Evolutionary conservation across 2,329 filamentous ascomycete genomes (phyloP).

Genomic region (Emmonsiellopsis sp.): DNA sequence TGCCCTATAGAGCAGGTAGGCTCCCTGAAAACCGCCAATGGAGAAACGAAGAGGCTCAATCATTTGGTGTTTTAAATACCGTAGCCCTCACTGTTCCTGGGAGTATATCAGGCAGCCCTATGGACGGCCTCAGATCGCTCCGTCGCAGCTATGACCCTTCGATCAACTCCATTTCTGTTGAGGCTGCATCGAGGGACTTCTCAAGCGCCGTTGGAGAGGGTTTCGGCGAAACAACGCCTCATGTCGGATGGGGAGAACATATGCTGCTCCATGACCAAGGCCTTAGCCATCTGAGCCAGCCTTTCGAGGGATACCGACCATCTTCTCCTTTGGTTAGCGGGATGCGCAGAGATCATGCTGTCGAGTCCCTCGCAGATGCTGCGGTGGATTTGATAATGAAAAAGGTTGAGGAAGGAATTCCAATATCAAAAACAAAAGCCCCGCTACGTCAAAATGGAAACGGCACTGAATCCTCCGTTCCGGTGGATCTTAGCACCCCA

Average conservation of each 20-base stretch:
- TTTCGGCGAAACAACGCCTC: not conserved
- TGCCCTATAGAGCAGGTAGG: not conserved
- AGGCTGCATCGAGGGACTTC: not conserved
- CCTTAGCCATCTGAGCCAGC: not conserved
- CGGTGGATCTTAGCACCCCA: not conserved
- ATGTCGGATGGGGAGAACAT: not conserved
- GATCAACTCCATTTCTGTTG: not conserved
- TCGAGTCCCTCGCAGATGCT: slow-evolving; percentile 19
- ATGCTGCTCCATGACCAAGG: not conserved
- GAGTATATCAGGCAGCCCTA: not conserved
- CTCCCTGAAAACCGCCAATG: not conserved
- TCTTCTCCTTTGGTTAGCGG: not conserved
- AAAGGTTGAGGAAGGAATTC: slow-evolving; percentile 17
- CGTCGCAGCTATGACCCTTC: not conserved
- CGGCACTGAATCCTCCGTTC: not conserved
- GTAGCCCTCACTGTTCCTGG: not conserved
- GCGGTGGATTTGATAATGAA: slow-evolving; percentile 22
- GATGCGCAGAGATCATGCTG: not conserved
- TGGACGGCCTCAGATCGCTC: too few species aligned
- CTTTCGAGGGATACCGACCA: not conserved
- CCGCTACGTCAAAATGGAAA: slow-evolving; percentile 11
- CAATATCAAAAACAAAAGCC: slow-evolving; percentile 14
- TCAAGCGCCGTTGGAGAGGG: not conserved
- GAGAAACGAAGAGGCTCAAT: not conserved
- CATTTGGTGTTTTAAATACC: not conserved